phyloP scores from a whole-genome alignment of 2,329 filamentous ascomycete genomes.

The Purpureocillium takamizusanense region DNA sequence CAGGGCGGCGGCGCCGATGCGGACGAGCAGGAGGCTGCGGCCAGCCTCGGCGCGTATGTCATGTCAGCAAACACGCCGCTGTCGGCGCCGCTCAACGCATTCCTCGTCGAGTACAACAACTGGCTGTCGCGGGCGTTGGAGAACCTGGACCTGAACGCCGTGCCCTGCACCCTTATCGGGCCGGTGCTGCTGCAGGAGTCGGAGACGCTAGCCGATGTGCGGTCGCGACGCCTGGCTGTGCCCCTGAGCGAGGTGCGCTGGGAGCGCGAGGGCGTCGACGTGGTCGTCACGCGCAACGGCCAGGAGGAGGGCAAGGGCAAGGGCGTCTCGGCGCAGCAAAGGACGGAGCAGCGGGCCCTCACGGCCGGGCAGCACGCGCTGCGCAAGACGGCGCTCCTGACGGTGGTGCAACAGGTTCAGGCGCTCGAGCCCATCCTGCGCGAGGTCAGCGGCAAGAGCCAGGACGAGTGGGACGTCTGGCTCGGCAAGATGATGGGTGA shows the following conservation, averaged over 20 bases:
- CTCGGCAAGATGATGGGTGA: slow-evolving; percentile 79
- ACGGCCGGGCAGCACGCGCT: slow-evolving; percentile 64
- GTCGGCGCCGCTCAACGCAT: slow-evolving; percentile 71
- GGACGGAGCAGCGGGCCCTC: slow-evolving; percentile 39
- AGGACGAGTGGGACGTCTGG: slow-evolving; percentile 91
- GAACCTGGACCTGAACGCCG: slow-evolving; percentile 55
- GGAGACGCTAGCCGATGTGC: slow-evolving; percentile 59
- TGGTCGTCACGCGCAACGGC: slow-evolving; percentile 50
- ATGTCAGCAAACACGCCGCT: slow-evolving; percentile 79
- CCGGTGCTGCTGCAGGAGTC: slow-evolving; percentile 75
- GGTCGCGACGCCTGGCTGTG: slow-evolving; percentile 72
- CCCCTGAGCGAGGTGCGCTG: slow-evolving; percentile 77
- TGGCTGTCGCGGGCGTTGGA: slow-evolving; percentile 76
- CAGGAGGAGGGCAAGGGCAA: slow-evolving; percentile 46
- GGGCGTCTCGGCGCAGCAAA: slow-evolving; percentile 18
- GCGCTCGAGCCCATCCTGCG: slow-evolving; percentile 74
- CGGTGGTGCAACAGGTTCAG: slow-evolving; percentile 75
- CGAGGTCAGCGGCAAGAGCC: slow-evolving; percentile 75
- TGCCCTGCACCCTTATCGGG: slow-evolving; percentile 70
- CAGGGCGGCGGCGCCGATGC: slow-evolving; percentile 22
- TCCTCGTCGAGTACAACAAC: slow-evolving; percentile 70
- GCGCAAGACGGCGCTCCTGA: slow-evolving; percentile 70
- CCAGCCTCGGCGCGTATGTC: slow-evolving; percentile 69
- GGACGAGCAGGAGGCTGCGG: slow-evolving; percentile 54
- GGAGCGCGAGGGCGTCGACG: slow-evolving; percentile 69